Conservation (phyloP, 1,139 yeast species). For the Arxiozyma bovina region DNA sequence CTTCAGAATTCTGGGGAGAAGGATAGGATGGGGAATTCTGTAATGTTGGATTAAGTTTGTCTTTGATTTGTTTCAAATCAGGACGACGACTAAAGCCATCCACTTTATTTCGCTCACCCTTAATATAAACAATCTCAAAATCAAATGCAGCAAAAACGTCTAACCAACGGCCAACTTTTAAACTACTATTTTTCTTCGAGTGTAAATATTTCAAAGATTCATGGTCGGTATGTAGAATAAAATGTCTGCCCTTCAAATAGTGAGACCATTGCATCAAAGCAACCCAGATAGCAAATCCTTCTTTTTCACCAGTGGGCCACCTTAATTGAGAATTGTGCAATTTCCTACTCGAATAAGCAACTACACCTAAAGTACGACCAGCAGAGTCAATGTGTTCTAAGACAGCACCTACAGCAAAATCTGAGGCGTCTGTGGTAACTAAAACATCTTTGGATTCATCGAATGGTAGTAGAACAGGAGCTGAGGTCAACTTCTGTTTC, state of each 20-base stretch:
- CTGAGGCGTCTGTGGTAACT: background rate
- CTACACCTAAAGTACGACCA: constrained; percentile 1
- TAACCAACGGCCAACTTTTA: background rate
- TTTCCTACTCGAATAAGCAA: background rate
- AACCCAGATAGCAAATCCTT: background rate
- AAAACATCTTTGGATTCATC: background rate
- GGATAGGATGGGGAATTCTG: too few relatives aligned
- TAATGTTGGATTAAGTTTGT: too few relatives aligned
- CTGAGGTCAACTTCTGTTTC: background rate
- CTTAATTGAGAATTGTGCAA: background rate
- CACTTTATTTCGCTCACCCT: background rate
- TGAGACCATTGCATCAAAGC: background rate
- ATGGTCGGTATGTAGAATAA: background rate
- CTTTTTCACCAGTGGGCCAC: background rate
- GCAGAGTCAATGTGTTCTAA: background rate
- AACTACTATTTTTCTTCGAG: background rate
- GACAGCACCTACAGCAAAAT: constrained; percentile 1
- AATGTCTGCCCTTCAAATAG: background rate
- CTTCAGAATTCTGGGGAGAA: too few relatives aligned
- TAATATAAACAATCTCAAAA: background rate
- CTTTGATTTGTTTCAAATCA: background rate
- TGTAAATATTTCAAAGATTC: background rate
- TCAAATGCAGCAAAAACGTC: background rate
- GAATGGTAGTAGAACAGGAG: background rate
- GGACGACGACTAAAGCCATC: background rate